Evolutionary conservation across 352 stramenopile species (phyloP), one percentile per base, ranked within the genome.

Genomic region (Phytophthora citricola): DNA sequence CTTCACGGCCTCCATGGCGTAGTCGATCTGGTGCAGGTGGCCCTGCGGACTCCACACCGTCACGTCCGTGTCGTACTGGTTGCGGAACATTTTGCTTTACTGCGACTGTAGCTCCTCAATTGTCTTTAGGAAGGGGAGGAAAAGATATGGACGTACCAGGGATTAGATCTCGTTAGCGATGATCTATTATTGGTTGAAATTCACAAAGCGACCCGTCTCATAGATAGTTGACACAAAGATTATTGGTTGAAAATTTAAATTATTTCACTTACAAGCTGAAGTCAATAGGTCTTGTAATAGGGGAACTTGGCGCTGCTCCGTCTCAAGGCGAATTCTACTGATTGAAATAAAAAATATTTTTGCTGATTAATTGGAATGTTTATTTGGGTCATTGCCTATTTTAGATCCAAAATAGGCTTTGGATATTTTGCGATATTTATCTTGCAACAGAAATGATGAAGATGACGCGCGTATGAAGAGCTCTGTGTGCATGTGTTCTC

Each of bases 51-150:
- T 98, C 97, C 97, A 99, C 54, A 99, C 98, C 48, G 97, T 99
- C 75, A 99, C 97, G 80, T 99, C 98, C 60, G 97, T 99, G 88
- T 99, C 98, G 81, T 99, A 99, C 80, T 99, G 94, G 83, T 99
- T 99, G 65, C 97, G 91, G 82, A 99, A 99, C 98, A 99, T 99
- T 9, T 22, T 29, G 15, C 43, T 24, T 62, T 10, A 32, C 15
- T 14, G 9, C n/a, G 40, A 15, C 20, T 36, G 12, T 49, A 15
- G 14, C 17, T 36, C 11, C 31, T 52, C 43, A 62, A 49, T 63
- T 49, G 26, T 27, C 15, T 22, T 27, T 47, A 27, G 20, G n/a
- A 47, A 27, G 22, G 31, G 31, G 31, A 36, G 31, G 31, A 36
- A 36, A 36, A 36, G 31, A 36, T 36, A 36, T 36, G 31, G 31